Evolutionary conservation across 2,329 filamentous ascomycete genomes (phyloP).

Genomic region (Trichoderma afroharzianum): DNA sequence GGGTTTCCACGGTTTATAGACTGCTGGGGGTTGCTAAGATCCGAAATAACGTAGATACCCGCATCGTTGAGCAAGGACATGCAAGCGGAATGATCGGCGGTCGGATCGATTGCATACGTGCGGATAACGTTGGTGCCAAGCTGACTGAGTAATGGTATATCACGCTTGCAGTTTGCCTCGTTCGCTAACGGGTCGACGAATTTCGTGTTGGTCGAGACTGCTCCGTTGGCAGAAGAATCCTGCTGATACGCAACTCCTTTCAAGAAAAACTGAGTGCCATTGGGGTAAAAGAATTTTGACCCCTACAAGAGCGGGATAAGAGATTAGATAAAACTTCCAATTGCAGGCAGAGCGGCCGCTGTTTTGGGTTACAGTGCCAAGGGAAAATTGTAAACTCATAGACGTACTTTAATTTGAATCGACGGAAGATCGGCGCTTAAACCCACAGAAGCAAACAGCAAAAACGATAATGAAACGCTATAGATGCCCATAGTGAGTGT

Average conservation of each 20-base stretch:
- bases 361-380: background rate
- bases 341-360: background rate
- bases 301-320: constrained; percentile 46
- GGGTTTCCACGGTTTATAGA: constrained; percentile 85
- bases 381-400: background rate
- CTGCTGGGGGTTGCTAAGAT: constrained; percentile 73
- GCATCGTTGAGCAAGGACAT: constrained; percentile 79
- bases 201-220: constrained; percentile 42
- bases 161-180: constrained; percentile 67
- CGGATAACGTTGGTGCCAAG: constrained; percentile 90
- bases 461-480: background rate
- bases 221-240: constrained; percentile 59
- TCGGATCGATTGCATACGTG: constrained; percentile 88
- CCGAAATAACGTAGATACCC: constrained; percentile 93
- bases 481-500: background rate
- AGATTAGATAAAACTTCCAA: background rate
- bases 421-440: background rate
- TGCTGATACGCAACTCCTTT: constrained; percentile 95
- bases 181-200: constrained; percentile 85
- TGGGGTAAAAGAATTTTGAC: constrained; percentile 86
- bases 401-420: background rate
- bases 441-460: background rate
- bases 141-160: constrained; percentile 75
- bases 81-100: constrained; percentile 72
- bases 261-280: constrained; percentile 68